These are phyloP conservation scores for Lipomyces mesembrius DNA, from an alignment of 805 yeast species.

Conservation along the genomic window DNA sequence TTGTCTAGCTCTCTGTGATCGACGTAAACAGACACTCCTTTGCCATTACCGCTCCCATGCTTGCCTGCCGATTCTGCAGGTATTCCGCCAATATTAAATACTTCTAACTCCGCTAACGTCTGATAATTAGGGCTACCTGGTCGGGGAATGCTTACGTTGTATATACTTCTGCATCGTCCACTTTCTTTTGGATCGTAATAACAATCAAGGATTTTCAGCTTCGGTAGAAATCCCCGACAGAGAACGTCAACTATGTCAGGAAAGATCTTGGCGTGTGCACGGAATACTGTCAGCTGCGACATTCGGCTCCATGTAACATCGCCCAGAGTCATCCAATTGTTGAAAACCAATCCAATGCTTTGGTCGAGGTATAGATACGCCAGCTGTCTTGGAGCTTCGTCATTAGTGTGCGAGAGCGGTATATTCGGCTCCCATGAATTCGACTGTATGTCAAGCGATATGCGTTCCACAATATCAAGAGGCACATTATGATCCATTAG, in stretches of 20 bases:
- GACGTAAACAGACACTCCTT: background rate
- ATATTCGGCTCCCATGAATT: background rate
- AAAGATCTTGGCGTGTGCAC: constrained; percentile 12
- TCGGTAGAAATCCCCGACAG: constrained; percentile 9
- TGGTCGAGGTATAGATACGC: constrained; percentile 7
- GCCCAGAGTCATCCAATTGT: constrained; percentile 9
- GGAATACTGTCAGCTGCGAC: constrained; percentile 10
- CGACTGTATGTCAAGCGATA: background rate
- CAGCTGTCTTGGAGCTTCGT: background rate
- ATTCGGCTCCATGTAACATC: constrained; percentile 8
- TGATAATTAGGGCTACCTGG: constrained; percentile 6
- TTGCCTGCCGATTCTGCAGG: constrained; percentile 3
- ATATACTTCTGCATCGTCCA: constrained; percentile 11
- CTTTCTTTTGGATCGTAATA: constrained; percentile 16
- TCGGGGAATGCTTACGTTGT: background rate
- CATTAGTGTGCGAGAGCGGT: background rate
- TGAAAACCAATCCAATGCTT: constrained; percentile 11
- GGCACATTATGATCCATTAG: background rate
- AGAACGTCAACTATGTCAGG: constrained; percentile 9
- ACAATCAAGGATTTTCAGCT: constrained; percentile 14
- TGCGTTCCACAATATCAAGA: background rate
- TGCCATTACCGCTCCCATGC: constrained; percentile 7
- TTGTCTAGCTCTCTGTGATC: constrained; percentile 18
- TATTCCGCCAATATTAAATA: constrained; percentile 22
- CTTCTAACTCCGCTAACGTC: constrained; percentile 5